Percentiles rank a stretch among this genome's conserved stretches.
These are phyloP conservation scores for Chimonanthus praecox DNA, from an alignment of 164 flowering plant genomes.

Conservation along the genomic window DNA sequence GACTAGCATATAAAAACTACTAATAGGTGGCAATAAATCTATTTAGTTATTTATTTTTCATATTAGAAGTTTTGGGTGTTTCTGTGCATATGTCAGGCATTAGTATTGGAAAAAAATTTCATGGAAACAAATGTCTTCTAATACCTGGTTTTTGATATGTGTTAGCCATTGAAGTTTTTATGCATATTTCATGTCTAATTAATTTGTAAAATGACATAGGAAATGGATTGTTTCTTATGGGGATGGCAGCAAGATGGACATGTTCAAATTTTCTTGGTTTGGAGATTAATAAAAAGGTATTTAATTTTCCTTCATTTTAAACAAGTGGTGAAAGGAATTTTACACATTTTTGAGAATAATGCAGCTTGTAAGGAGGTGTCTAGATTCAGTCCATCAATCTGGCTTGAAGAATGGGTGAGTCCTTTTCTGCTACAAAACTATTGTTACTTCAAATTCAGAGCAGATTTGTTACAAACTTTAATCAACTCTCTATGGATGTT, in stretches of 20 bases:
- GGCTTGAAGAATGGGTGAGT: conserved; percentile 51
- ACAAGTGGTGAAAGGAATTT: not conserved
- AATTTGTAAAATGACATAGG: conserved; percentile 35
- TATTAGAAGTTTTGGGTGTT: too few species aligned
- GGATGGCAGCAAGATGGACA: conserved; percentile 52
- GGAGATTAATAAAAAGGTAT: conserved; percentile 71
- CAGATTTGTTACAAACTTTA: too few species aligned
- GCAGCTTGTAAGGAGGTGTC: conserved; percentile 75
- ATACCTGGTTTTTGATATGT: not conserved
- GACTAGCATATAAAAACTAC: too few species aligned
- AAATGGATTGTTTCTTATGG: conserved; percentile 67
- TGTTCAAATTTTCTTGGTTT: conserved; percentile 69
- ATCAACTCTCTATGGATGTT: not conserved
- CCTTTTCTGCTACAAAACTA: conserved; percentile 2
- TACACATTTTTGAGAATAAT: conserved; percentile 7
- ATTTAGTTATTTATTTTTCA: too few species aligned
- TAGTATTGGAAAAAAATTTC: too few species aligned
- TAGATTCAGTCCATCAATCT: conserved; percentile 32
- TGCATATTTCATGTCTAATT: not conserved
- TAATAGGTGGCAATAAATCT: too few species aligned
- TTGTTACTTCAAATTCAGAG: not conserved
- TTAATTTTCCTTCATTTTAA: not conserved
- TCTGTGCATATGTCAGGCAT: too few species aligned
- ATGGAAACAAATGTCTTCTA: not conserved
- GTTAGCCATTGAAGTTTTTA: not conserved